Evolutionary conservation across 2,329 filamentous ascomycete genomes (phyloP), one percentile per base, ranked within the genome.

Genomic region (Trichophyton mentagrophytes): DNA sequence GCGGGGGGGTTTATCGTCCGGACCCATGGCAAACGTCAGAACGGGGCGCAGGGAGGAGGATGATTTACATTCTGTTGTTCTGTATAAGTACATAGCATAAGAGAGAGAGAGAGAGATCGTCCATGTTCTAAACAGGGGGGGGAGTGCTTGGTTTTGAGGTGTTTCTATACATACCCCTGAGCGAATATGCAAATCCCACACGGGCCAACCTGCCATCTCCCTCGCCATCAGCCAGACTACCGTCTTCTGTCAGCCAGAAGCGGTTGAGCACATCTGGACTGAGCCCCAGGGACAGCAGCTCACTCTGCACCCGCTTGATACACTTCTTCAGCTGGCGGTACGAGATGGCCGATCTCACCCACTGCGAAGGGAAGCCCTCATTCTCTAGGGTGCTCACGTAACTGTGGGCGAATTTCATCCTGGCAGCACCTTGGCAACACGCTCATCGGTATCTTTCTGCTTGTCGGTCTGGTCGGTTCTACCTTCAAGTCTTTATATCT

Each of bases 271-370:
- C 90, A 8, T 85, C 80, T 3, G 82, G 82, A 65, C 89, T 86
- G 33, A 95, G 82, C 6, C 89, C 89, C 13, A 92, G 76, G 38
- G 80, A 79, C 46, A 79, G 76, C 59, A 95, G 79, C 76, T 95
- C 89, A 58, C 77, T 76, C 65, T 86, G 83, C 57, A 95, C 85
- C 69, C 85, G 86, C 70, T 91, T 92, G 70, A 95, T 86, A 73
- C 88, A 89, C 76, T 95, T 95, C 74, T 95, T 95, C 61, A 95
- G 81, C 72, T 90, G 83, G 51, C 86, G 82, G 71, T 95, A 95
- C 2, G 88, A 89, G 64, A 95, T 88, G 57, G 90, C 89, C 30
- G 84, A 85, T 51, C 86, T 80, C 57, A 90, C 74, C 82, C 81
- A 84, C 69, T 86, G 84, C 57, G 82, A 75, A 6, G 90, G 90